Evolutionary conservation across 345 rosid genomes (phyloP).

Genomic region (Melastoma malabathricum): DNA sequence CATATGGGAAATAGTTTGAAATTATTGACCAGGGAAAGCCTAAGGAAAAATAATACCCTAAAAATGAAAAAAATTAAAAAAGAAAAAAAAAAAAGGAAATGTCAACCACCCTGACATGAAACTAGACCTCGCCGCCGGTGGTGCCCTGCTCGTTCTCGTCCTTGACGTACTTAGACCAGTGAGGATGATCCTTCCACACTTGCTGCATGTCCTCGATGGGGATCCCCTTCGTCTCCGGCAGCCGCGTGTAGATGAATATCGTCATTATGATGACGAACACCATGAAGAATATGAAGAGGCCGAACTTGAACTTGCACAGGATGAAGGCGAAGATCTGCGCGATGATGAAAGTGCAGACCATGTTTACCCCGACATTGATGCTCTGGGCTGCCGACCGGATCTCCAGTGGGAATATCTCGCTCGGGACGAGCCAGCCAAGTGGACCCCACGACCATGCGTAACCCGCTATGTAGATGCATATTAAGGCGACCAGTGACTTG

Average conservation of each 20-base stretch:
- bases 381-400: conserved; percentile 50
- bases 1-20: no score
- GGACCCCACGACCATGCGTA: conserved; percentile 77
- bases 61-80: no score
- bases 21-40: no score
- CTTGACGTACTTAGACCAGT: conserved; percentile 6
- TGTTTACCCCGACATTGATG: conserved; percentile 34
- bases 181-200: conserved; percentile 18
- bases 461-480: conserved; percentile 37
- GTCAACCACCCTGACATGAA: no score
- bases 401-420: conserved; percentile 54
- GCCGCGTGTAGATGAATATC: conserved; percentile 18
- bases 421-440: conserved; percentile 52
- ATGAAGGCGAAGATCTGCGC: conserved; percentile 46
- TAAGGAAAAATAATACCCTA: no score
- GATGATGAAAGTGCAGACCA: conserved; percentile 44
- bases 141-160: not conserved
- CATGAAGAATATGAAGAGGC: conserved; percentile 39
- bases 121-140: not conserved
- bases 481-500: conserved; percentile 15
- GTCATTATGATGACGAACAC: conserved; percentile 30
- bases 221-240: conserved; percentile 32
- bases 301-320: conserved; percentile 43
- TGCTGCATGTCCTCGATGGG: conserved; percentile 24
- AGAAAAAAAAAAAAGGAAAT: no score